These are phyloP conservation scores for Penium margaritaceum DNA, from an alignment of 139 green algal species.

Conservation along the genomic window DNA sequence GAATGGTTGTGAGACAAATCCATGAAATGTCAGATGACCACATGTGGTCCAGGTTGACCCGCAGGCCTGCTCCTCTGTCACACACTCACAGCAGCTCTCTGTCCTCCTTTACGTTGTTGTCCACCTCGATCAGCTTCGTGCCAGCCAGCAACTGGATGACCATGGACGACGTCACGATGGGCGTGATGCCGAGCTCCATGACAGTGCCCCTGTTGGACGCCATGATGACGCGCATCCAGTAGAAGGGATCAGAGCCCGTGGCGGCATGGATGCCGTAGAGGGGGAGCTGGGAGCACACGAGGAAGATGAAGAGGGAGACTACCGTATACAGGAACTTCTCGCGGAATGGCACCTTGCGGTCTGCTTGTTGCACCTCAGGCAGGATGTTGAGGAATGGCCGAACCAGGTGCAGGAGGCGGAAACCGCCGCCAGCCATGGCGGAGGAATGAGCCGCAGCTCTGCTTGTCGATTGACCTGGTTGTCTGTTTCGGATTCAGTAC, in stretches of 20 bases:
- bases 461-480: not conserved
- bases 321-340: slow-evolving; percentile 85
- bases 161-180: slow-evolving; percentile 91
- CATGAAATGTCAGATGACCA: not conserved
- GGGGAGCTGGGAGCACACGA: slow-evolving; percentile 94
- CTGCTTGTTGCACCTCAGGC: slow-evolving; percentile 69
- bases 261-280: slow-evolving; percentile 93
- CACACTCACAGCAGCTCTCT: slow-evolving; percentile 74
- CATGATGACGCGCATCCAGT: slow-evolving; percentile 97
- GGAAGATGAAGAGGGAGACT: slow-evolving; percentile 90
- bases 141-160: slow-evolving; percentile 95
- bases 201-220: slow-evolving; percentile 88
- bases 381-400: slow-evolving; percentile 77
- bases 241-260: slow-evolving; percentile 84
- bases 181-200: slow-evolving; percentile 96
- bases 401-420: slow-evolving; percentile 73
- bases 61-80: not conserved
- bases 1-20: too few species aligned
- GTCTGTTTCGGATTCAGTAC: too few species aligned
- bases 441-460: not conserved
- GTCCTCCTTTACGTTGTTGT: slow-evolving; percentile 92
- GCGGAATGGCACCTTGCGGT: slow-evolving; percentile 69
- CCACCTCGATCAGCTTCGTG: slow-evolving; percentile 95
- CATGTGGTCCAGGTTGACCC: not conserved
- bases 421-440: slow-evolving; percentile 31